These are phyloP conservation scores for Penicilliopsis zonata DNA, from an alignment of 495 filamentous ascomycete genomes.

Conservation along the genomic window DNA sequence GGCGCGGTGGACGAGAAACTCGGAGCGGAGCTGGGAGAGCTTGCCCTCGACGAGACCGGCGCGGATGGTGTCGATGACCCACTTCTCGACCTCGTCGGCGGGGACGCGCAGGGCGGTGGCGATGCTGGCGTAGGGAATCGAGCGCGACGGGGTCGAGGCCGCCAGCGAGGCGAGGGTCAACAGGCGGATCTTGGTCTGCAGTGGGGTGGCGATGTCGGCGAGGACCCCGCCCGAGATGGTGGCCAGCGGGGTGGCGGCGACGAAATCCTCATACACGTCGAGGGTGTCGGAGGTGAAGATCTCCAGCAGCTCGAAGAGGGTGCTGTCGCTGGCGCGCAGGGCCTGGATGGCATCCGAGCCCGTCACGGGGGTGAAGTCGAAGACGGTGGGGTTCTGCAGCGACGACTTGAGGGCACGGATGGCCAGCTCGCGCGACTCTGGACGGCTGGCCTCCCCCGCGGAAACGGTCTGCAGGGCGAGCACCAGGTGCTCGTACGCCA, in stretches of 20 bases:
- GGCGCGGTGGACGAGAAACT: conserved; percentile 87
- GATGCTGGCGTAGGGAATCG: conserved; percentile 76
- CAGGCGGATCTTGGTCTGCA: conserved; percentile 89
- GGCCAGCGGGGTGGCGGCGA: conserved; percentile 29
- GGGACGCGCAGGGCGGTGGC: conserved; percentile 71
- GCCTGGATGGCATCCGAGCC: conserved; percentile 76
- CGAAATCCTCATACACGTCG: conserved; percentile 92
- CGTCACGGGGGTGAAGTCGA: conserved; percentile 90
- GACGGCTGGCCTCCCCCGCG: conserved; percentile 50
- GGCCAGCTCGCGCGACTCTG: conserved; percentile 68
- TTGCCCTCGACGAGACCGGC: conserved; percentile 91
- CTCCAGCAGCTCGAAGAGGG: conserved; percentile 81
- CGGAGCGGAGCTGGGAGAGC: conserved; percentile 76
- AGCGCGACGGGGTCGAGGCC: conserved; percentile 65
- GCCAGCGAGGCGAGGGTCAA: conserved; percentile 85
- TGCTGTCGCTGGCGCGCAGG: conserved; percentile 67
- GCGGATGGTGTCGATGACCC: conserved; percentile 96
- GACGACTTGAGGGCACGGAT: conserved; percentile 76
- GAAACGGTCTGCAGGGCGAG: conserved; percentile 76
- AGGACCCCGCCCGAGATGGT: conserved; percentile 33
- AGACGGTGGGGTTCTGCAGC: conserved; percentile 61
- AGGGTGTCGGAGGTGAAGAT: conserved; percentile 87
- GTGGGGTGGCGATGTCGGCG: conserved; percentile 56
- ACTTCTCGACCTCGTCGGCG: conserved; percentile 79
- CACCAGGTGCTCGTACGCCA: conserved; percentile 72